phyloP scores from a whole-genome alignment of 768 basidiomycete genomes.

The Nevesoporus exiguus region DNA sequence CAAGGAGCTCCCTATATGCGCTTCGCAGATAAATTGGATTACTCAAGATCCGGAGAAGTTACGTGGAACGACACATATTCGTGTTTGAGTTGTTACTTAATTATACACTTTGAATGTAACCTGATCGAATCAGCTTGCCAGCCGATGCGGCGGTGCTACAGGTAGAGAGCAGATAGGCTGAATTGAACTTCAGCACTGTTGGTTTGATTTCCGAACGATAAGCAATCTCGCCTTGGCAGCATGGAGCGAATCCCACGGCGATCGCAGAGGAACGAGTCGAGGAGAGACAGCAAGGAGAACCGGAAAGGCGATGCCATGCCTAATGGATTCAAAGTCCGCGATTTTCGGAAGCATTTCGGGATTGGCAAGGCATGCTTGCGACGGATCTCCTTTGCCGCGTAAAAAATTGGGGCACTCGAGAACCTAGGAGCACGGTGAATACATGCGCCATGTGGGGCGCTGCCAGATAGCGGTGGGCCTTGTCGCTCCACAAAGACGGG shows the following conservation, averaged over 20 bases:
- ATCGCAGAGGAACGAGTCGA: slow-evolving; percentile 4
- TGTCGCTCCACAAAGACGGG: slow-evolving; percentile 15
- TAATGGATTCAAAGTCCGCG: slow-evolving; percentile 25
- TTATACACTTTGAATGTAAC: slow-evolving; percentile 3
- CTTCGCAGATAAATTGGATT: neutral
- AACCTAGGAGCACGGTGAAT: slow-evolving; percentile 1
- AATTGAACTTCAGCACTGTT: slow-evolving; percentile 7
- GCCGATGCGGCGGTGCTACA: slow-evolving; percentile 18
- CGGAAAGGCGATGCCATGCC: neutral
- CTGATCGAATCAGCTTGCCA: slow-evolving; percentile 4
- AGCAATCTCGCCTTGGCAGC: slow-evolving; percentile 4
- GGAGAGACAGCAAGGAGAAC: no score
- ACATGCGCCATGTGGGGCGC: slow-evolving; percentile 3
- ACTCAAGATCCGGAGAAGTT: neutral
- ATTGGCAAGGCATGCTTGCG: slow-evolving; percentile 1
- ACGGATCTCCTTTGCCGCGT: slow-evolving; percentile 15
- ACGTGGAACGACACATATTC: neutral
- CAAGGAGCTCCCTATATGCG: slow-evolving; percentile 7
- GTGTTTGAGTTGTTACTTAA: neutral
- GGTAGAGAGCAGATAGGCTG: neutral
- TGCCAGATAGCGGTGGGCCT: slow-evolving; percentile 3
- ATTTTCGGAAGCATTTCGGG: slow-evolving; percentile 23
- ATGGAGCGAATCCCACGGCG: slow-evolving; percentile 7
- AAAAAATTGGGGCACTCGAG: slow-evolving; percentile 8
- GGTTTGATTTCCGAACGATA: slow-evolving; percentile 11